Base-by-base conservation (phyloP, 805 yeast genomes). In the Metschnikowia kofuensis region DNA sequence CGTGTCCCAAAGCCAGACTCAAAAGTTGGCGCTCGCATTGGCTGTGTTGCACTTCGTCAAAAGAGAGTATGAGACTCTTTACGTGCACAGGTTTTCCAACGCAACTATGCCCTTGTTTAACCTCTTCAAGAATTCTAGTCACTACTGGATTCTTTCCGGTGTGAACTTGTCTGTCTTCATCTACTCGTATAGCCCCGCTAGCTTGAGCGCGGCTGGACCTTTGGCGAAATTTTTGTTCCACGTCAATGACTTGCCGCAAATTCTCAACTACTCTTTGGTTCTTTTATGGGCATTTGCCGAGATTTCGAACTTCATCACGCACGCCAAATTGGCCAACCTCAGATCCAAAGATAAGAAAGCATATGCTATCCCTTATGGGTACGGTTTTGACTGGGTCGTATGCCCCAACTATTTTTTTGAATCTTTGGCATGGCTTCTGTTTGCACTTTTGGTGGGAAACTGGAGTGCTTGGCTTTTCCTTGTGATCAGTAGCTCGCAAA, bases 321-420 rank as follows among this genome's bases (percentile, higher is more conserved):
- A 94, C 67, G 60, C 78, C 48, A 82, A 80, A 48, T 78, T 94
- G 64, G 75, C 83, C 57, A 59, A 69, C 29, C 69, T 87, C 55
- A 77, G 94, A 59, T 60, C 76, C 4, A 76, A 80, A 44, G 82
- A 76, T 49, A 56, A 65, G 9, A 71, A 68, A 58, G 83, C 77
- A 50, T 85, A 85, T 55, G 78, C 72, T 42, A 84, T 87, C 58
- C 95, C 98, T 21, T 75, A 76, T 52, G 97, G 96, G 15, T 95
- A 88, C 58, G 87, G 92, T 9, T 94, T 94, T 64, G 76, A 80
- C 51, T 68, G 75, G 49, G 87, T 91, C 34, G 83, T 94, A n/a
- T 87, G 89, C 67, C 99, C 99, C 56, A 94, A 94, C 72, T 94
- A 94, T 68, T 85, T 89, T 57, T 92, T 90, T 66, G 99, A 94